Evolutionary conservation across 495 filamentous ascomycete genomes (phyloP).

Genomic region (Penicillium desertorum): DNA sequence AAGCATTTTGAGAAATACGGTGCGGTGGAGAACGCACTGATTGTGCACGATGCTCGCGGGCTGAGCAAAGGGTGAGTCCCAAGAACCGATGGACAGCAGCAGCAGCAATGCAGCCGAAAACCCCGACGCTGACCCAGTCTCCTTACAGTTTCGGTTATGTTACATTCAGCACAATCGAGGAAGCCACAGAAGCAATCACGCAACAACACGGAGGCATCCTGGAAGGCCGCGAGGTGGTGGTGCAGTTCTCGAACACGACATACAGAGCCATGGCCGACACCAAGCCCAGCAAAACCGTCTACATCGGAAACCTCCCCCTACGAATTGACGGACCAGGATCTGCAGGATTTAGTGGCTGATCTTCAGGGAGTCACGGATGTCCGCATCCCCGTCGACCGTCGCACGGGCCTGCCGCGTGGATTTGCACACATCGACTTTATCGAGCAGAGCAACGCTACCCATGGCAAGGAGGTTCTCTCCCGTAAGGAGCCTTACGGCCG

Average conservation of each 20-base stretch:
- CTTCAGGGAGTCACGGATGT: constrained; percentile 75
- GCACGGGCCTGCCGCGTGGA: constrained; percentile 82
- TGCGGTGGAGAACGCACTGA: constrained; percentile 48
- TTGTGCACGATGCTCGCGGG: constrained; percentile 70
- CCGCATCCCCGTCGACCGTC: constrained; percentile 84
- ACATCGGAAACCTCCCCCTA: constrained; percentile 88
- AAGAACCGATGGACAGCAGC: neutral
- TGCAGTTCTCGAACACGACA: constrained; percentile 52
- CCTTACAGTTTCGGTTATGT: constrained; percentile 73
- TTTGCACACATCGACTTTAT: constrained; percentile 89
- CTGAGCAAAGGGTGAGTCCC: constrained; percentile 81
- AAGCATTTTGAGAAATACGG: constrained; percentile 68
- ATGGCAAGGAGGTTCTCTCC: constrained; percentile 56
- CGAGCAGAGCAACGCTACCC: constrained; percentile 59
- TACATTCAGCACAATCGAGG: constrained; percentile 56
- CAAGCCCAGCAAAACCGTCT: constrained; percentile 65
- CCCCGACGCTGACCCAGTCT: neutral
- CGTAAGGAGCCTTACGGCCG: constrained; percentile 64
- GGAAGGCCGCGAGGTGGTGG: constrained; percentile 72
- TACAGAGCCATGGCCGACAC: constrained; percentile 16
- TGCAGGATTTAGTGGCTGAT: constrained; percentile 76
- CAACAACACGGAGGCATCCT: constrained; percentile 67
- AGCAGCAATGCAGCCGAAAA: neutral
- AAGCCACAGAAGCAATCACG: constrained; percentile 60
- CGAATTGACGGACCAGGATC: constrained; percentile 82